phyloP scores from a whole-genome alignment of 2,329 filamentous ascomycete genomes.

The Scedosporium minutisporum region DNA sequence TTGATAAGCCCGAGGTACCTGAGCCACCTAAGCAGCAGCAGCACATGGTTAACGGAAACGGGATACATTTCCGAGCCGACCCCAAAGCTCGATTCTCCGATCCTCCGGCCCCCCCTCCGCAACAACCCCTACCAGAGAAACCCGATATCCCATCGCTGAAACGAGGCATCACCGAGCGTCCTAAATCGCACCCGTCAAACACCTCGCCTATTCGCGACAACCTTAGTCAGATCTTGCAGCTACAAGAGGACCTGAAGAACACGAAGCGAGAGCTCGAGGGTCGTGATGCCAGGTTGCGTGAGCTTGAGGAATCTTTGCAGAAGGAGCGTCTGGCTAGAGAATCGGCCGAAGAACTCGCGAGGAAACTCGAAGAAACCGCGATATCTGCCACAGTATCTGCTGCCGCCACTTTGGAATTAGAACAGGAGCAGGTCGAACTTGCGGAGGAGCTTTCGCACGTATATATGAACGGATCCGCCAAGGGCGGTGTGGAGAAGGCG shows the following conservation, averaged over 20 bases:
- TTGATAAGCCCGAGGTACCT: constrained; percentile 38
- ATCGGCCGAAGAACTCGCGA: constrained; percentile 72
- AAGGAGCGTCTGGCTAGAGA: constrained; percentile 76
- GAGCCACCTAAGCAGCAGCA: constrained; percentile 39
- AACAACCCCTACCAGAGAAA: constrained; percentile 88
- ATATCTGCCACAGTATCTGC: constrained; percentile 12
- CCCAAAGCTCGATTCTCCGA: constrained; percentile 81
- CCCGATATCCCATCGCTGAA: constrained; percentile 71
- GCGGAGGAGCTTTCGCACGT: not conserved
- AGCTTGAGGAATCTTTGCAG: constrained; percentile 67
- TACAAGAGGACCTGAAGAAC: constrained; percentile 75
- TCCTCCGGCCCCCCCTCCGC: constrained; percentile 84
- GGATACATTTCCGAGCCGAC: constrained; percentile 55
- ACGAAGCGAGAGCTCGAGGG: constrained; percentile 74
- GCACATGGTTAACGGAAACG: constrained; percentile 40
- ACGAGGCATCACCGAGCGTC: constrained; percentile 65
- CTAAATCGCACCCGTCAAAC: constrained; percentile 44
- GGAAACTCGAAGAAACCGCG: constrained; percentile 52
- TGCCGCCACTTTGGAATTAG: not conserved
- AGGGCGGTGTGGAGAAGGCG: constrained; percentile 25
- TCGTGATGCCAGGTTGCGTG: constrained; percentile 11
- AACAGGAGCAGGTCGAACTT: not conserved
- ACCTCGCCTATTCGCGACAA: constrained; percentile 51
- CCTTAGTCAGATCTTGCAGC: constrained; percentile 60
- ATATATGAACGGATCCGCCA: constrained; percentile 28